phyloP scores from a whole-genome alignment of 257 asterid species.

The Knoxia roxburghii region DNA sequence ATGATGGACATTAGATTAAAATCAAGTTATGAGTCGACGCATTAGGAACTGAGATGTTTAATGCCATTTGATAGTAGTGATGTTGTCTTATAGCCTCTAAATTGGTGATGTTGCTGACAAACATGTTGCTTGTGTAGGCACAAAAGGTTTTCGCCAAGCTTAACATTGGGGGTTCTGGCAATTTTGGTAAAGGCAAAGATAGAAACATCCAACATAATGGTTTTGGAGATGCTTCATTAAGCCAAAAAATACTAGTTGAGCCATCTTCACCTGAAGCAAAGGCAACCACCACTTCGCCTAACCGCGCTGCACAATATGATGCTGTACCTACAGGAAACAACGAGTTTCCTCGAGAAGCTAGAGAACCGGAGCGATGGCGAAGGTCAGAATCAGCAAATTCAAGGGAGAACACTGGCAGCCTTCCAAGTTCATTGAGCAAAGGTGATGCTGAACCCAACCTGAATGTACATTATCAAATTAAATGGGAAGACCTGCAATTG shows the following conservation, averaged over 20 bases:
- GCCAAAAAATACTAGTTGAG: slow-evolving; percentile 19
- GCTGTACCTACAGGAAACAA: not conserved
- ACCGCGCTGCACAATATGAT: not conserved
- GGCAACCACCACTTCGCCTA: slow-evolving; percentile 8
- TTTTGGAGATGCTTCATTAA: slow-evolving; percentile 19
- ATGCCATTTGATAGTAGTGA: not conserved
- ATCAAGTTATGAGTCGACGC: not conserved
- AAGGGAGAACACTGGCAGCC: slow-evolving; percentile 20
- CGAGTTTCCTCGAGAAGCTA: slow-evolving; percentile 13
- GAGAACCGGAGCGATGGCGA: slow-evolving; percentile 19
- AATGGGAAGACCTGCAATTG: slow-evolving; percentile 61
- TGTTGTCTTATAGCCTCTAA: not conserved
- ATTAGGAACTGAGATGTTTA: too few relatives aligned
- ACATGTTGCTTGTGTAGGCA: slow-evolving; percentile 29
- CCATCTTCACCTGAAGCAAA: slow-evolving; percentile 18
- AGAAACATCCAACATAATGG: slow-evolving; percentile 23
- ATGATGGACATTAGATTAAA: not conserved
- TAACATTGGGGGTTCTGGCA: slow-evolving; percentile 28
- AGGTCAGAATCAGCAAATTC: slow-evolving; percentile 20
- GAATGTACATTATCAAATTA: slow-evolving; percentile 34
- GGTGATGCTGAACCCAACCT: slow-evolving; percentile 26
- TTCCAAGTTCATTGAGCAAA: slow-evolving; percentile 32
- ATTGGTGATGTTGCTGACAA: not conserved
- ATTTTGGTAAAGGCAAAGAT: slow-evolving; percentile 24
- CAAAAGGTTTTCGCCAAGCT: slow-evolving; percentile 47